Percentiles rank a stretch among this genome's conserved stretches.
phyloP scores from a whole-genome alignment of 768 basidiomycete species.

The Dioszegia crocea region DNA sequence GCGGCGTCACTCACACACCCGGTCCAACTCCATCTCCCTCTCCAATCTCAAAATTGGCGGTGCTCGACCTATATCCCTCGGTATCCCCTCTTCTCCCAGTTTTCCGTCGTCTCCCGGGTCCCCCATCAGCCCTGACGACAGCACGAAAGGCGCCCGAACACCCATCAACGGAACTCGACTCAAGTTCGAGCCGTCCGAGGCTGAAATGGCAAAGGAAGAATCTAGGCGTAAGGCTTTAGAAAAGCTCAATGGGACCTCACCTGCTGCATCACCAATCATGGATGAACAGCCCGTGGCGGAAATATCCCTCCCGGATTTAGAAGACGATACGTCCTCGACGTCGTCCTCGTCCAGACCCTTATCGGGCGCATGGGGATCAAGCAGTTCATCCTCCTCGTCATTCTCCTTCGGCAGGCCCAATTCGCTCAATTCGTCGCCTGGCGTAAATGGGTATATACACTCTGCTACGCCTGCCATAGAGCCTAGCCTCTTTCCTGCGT shows the following conservation, averaged over 20 bases:
- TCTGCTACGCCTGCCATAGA: not conserved
- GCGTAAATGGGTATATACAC: not conserved
- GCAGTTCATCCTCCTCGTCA: not conserved
- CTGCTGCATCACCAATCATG: not conserved
- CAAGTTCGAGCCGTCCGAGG: slow-evolving; percentile 42
- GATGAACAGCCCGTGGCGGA: slow-evolving; percentile 16
- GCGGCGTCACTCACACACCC: slow-evolving; percentile 39
- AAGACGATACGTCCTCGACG: slow-evolving; percentile 32
- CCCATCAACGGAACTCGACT: slow-evolving; percentile 23
- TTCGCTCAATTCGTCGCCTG: not conserved
- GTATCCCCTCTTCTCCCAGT: slow-evolving; percentile 29
- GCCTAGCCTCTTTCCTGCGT: not conserved
- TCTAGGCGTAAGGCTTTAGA: slow-evolving; percentile 37
- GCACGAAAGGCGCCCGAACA: not conserved
- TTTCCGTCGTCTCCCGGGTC: slow-evolving; percentile 34
- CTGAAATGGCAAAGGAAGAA: slow-evolving; percentile 38
- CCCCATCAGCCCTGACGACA: slow-evolving; percentile 10
- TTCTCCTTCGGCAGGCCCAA: not conserved
- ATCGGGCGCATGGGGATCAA: slow-evolving; percentile 23
- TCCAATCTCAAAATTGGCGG: slow-evolving; percentile 33
- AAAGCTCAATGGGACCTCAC: slow-evolving; percentile 27
- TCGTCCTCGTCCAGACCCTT: slow-evolving; percentile 27
- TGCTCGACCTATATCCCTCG: slow-evolving; percentile 31
- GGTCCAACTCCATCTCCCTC: slow-evolving; percentile 41
- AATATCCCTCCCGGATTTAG: slow-evolving; percentile 37